Evolutionary conservation across 345 rosid genomes (phyloP), one percentile per base, ranked within the genome.

Genomic region (Triadica sebifera): DNA sequence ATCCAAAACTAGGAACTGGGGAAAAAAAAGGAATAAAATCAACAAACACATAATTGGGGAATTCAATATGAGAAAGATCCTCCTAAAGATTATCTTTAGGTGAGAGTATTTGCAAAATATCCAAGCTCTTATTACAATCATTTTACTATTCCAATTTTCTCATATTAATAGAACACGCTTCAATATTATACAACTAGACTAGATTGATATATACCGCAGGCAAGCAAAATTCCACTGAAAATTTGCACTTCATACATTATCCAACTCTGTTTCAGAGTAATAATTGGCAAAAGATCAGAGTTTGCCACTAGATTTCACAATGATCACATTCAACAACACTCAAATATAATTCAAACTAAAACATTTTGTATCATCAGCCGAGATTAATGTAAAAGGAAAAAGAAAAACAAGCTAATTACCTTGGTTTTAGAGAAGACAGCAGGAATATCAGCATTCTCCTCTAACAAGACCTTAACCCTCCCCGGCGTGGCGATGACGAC

Each of bases 401-500:
- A 12, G 4, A 5, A 37, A 19, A 37, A 34, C 50, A 12, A 75
- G 22, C 13, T 62, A 20, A 2, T 53, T 52, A 94, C 99, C 97
- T 87, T 93, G 19, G 98, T 88, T 77, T 82, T 86, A 67, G 91
- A 86, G 81, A 95, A 93, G 57, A 95, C 85, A 2, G 89, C 84
- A 74, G 89, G 86, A 69, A 95, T 81, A 78, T 90, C 99, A 22
- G 98, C 88, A 87, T 87, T 90, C 71, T 89, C 85, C 65, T 93
- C 88, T 60, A 93, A 76, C 86, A 95, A 79, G 62, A 87, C 97
- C 87, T 86, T 95, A n/a, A 95, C 57, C 74, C 99, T 85, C 2
- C 99, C 99, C 0, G 97, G 99, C 1, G 99, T 93, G 7, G 98
- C 92, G 22, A 95, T 90, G 6, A 90, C 96, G 0, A 95, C 81